Base-by-base conservation (phyloP, 2,329 filamentous ascomycete species). In the Monilinia laxa region DNA sequence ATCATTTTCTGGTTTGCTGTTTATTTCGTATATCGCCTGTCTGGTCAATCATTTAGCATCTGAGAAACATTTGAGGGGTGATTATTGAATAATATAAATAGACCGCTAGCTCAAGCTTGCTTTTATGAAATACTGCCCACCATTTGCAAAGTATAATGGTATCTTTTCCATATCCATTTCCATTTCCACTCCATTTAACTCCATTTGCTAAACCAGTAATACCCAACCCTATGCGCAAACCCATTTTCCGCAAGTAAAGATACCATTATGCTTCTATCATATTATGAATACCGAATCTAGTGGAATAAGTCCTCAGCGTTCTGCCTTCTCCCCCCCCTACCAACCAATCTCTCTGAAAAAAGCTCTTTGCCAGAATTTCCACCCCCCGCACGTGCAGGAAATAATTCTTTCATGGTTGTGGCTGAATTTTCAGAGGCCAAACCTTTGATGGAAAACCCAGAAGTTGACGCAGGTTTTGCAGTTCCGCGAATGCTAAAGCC, bases 221-320 rank as follows among this genome's bases (percentile, higher is more conserved):
- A 38, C 20, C 45, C 57, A 38, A 38, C 5, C 25, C 20, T 51
- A 51, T 38, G n/a, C 35, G 45, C 14, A 38, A 49, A 16, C 28
- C 20, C 23, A 20, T 51, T 45, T 31, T 38, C 45, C 58, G 14
- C 45, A 23, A 49, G 31, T 28, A 51, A 51, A 38, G 23, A 60
- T 60, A 49, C 23, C 58, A 25, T n/a, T 25, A 4, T 25, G 12
- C 18, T 25, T 42, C n/a, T 25, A 9, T 6, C 20, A 23, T 16
- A 51, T 60, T 20, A 25, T 51, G 20, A 60, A 5, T 23, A 7
- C 45, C 28, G 3, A 51, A 51, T 59, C 84, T 77, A 92, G 69
- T 83, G 81, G 75, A 92, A 93, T 70, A 90, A 80, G 78, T 93
- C 90, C 72, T 91, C 88, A 0, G 90, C 90, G 74, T 82, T 87